A percentile compares a stretch with the other conserved stretches of the same genome.
phyloP scores from a whole-genome alignment of 2,329 filamentous ascomycete genomes.

The Bipolaris zeicola region DNA sequence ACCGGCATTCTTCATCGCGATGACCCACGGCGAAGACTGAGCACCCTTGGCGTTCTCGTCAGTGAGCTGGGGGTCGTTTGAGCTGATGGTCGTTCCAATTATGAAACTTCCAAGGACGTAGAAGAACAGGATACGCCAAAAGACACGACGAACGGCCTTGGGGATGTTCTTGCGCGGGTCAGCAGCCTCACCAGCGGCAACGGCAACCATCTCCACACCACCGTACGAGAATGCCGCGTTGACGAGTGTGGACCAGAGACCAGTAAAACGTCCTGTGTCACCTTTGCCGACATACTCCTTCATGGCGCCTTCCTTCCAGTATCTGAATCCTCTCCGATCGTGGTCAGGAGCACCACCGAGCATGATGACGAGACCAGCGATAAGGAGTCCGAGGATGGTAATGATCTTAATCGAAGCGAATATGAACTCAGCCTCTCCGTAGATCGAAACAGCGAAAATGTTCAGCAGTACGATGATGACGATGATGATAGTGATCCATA shows the following conservation, averaged over 20 bases:
- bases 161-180: slow-evolving; percentile 54
- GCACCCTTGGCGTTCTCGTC: slow-evolving; percentile 50
- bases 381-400: slow-evolving; percentile 42
- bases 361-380: slow-evolving; percentile 41
- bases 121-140: slow-evolving; percentile 62
- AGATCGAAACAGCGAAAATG: slow-evolving; percentile 45
- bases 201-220: slow-evolving; percentile 47
- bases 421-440: slow-evolving; percentile 55
- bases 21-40: slow-evolving; percentile 56
- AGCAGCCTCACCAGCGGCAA: slow-evolving; percentile 45
- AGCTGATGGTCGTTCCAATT: slow-evolving; percentile 66
- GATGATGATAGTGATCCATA: slow-evolving; percentile 46
- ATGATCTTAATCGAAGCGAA: slow-evolving; percentile 59
- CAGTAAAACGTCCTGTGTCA: slow-evolving; percentile 66
- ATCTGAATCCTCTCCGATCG: slow-evolving; percentile 62
- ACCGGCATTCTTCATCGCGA: slow-evolving; percentile 70
- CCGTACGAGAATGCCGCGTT: slow-evolving; percentile 56
- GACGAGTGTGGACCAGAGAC: slow-evolving; percentile 61
- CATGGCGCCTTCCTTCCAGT: slow-evolving; percentile 69
- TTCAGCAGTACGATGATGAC: slow-evolving; percentile 43
- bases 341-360: slow-evolving; percentile 45
- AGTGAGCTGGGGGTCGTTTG: slow-evolving; percentile 57
- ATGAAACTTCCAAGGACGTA: slow-evolving; percentile 59
- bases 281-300: slow-evolving; percentile 58
- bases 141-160: slow-evolving; percentile 60